Conservation (phyloP, 2,329 filamentous ascomycete species). For the Drechslerella stenobrocha region DNA sequence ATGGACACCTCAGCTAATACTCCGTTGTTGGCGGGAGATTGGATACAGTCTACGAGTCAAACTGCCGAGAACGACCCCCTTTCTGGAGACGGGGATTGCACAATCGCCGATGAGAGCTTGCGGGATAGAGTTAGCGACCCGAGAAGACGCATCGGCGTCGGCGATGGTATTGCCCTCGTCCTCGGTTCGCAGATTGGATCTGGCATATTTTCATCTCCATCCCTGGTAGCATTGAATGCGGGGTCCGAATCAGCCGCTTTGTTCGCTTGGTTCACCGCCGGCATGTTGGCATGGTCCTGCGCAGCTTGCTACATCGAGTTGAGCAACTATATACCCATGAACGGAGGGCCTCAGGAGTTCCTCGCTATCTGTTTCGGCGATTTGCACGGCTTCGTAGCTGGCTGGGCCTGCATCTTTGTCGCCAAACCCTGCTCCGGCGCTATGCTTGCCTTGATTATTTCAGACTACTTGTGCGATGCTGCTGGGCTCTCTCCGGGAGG, state of each 20-base stretch:
- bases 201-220: conserved; percentile 59
- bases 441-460: conserved; percentile 58
- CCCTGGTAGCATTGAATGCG: conserved; percentile 58
- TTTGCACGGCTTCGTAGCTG: conserved; percentile 57
- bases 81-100: background rate
- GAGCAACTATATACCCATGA: conserved; percentile 58
- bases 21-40: background rate
- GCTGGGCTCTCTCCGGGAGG: conserved; percentile 54
- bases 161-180: conserved; percentile 57
- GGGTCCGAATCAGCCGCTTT: conserved; percentile 57
- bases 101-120: background rate
- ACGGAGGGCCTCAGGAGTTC: conserved; percentile 60
- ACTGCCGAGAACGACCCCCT: background rate
- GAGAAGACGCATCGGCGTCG: background rate
- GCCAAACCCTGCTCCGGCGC: conserved; percentile 58
- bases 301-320: conserved; percentile 60
- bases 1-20: background rate
- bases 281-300: conserved; percentile 59
- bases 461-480: conserved; percentile 55
- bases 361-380: conserved; percentile 57
- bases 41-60: background rate
- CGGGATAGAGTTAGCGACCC: background rate
- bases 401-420: conserved; percentile 59
- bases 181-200: conserved; percentile 60
- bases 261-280: conserved; percentile 58